Conservation (phyloP, 495 filamentous ascomycete species). For the Jackrogersella multiformis region DNA sequence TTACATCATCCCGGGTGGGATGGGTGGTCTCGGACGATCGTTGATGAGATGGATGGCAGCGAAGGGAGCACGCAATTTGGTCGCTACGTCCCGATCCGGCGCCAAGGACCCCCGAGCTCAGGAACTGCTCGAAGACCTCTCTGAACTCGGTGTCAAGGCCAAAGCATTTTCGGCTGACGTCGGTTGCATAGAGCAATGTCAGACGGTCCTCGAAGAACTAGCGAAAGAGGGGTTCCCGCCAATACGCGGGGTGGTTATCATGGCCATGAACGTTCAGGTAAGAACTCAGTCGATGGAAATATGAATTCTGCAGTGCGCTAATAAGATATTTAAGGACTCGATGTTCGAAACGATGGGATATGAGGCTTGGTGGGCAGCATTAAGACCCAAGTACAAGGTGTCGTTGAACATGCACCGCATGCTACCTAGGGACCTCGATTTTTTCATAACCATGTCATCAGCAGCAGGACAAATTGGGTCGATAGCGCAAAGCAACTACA, state of each 20-base stretch:
- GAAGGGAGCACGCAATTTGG: conserved; percentile 61
- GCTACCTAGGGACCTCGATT: conserved; percentile 61
- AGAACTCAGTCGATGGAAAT: conserved; percentile 49
- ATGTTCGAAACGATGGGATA: conserved; percentile 59
- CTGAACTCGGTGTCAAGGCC: conserved; percentile 30
- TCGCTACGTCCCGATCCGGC: conserved; percentile 62
- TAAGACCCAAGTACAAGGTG: conserved; percentile 58
- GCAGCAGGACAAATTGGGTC: conserved; percentile 61
- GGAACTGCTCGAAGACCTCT: conserved; percentile 36
- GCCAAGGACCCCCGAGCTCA: conserved; percentile 37
- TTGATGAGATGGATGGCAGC: conserved; percentile 61
- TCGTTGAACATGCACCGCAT: conserved; percentile 59
- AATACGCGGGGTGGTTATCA: conserved; percentile 59
- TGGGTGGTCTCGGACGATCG: conserved; percentile 65
- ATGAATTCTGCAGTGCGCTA: conserved; percentile 4
- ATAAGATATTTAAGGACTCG: conserved; percentile 48
- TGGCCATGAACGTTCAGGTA: conserved; percentile 55
- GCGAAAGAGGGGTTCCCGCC: conserved; percentile 51
- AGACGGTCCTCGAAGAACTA: conserved; percentile 26
- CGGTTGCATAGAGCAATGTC: conserved; percentile 34
- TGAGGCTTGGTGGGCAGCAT: conserved; percentile 51
- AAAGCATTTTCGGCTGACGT: conserved; percentile 49
- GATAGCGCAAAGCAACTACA: conserved; percentile 59
- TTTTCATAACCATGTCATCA: conserved; percentile 70
- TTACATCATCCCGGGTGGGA: conserved; percentile 64